phyloP scores from a whole-genome alignment of 2,329 filamentous ascomycete species.

The Arthroderma sp. region DNA sequence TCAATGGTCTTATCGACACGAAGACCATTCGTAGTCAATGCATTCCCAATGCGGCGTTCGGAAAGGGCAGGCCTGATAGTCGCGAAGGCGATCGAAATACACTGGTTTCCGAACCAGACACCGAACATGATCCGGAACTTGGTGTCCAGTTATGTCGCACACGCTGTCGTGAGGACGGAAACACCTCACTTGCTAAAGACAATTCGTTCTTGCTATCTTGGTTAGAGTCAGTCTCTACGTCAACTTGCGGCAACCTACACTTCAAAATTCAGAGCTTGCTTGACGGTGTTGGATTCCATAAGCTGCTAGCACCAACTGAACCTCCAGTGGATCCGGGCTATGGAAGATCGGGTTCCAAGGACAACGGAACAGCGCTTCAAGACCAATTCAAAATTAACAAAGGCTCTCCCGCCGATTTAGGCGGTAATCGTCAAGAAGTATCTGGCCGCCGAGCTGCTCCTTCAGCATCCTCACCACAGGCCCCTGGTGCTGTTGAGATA shows the following conservation, averaged over 20 bases:
- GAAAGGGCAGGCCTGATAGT: too few species aligned
- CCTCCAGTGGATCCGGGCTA: too few species aligned
- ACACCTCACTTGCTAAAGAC: slow-evolving; percentile 6
- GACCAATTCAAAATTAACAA: neutral
- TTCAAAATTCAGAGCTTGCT: too few species aligned
- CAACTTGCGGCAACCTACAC: neutral
- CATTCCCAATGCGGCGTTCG: too few species aligned
- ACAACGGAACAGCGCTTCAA: too few species aligned
- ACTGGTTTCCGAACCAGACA: slow-evolving; percentile 16
- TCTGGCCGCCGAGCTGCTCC: neutral
- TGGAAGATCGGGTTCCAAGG: too few species aligned
- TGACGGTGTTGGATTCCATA: too few species aligned
- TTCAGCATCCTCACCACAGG: neutral
- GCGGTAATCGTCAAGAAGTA: neutral
- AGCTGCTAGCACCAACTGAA: too few species aligned
- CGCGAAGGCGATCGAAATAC: too few species aligned
- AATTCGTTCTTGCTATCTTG: slow-evolving; percentile 8
- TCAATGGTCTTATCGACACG: too few species aligned
- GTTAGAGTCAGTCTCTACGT: slow-evolving; percentile 5
- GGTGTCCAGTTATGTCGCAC: slow-evolving; percentile 18
- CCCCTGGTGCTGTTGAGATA: neutral
- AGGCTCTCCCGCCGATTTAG: neutral
- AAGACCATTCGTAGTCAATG: too few species aligned
- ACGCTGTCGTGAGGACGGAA: slow-evolving; percentile 7
- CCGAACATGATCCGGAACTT: slow-evolving; percentile 18